Conservation (phyloP, 179 eudicot species). For the Monotropa hypopitys region DNA sequence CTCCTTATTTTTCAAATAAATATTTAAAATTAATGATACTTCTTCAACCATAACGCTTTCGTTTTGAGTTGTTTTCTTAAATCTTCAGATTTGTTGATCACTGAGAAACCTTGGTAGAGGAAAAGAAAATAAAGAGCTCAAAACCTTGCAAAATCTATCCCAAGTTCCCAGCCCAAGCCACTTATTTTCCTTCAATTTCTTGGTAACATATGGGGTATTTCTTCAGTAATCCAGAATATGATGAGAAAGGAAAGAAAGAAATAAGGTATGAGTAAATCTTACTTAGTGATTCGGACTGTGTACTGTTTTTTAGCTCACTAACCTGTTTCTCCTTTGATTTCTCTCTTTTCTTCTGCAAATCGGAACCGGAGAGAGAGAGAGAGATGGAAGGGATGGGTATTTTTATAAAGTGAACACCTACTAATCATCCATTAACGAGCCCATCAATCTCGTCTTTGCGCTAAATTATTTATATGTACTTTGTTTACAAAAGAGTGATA, state of each 20-base stretch:
- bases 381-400: slow-evolving; percentile 29
- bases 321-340: slow-evolving; percentile 20
- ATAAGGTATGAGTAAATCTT: slow-evolving; percentile 1
- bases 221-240: neutral
- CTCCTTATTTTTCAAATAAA: too few species aligned
- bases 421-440: slow-evolving; percentile 9
- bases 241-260: neutral
- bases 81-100: neutral
- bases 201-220: neutral
- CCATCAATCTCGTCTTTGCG: neutral
- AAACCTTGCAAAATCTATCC: neutral
- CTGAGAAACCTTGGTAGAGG: neutral
- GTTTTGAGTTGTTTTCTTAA: too few species aligned
- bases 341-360: slow-evolving; percentile 15
- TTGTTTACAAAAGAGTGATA: neutral
- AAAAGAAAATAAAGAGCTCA: neutral
- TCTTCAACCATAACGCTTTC: too few species aligned
- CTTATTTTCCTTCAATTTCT: neutral
- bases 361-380: slow-evolving; percentile 1
- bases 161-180: neutral
- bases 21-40: too few species aligned
- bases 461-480: neutral
- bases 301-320: neutral
- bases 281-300: neutral
- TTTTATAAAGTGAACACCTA: slow-evolving; percentile 32